Base-by-base conservation (phyloP, 2,329 filamentous ascomycete species). In the Trichophyton benhamiae region DNA sequence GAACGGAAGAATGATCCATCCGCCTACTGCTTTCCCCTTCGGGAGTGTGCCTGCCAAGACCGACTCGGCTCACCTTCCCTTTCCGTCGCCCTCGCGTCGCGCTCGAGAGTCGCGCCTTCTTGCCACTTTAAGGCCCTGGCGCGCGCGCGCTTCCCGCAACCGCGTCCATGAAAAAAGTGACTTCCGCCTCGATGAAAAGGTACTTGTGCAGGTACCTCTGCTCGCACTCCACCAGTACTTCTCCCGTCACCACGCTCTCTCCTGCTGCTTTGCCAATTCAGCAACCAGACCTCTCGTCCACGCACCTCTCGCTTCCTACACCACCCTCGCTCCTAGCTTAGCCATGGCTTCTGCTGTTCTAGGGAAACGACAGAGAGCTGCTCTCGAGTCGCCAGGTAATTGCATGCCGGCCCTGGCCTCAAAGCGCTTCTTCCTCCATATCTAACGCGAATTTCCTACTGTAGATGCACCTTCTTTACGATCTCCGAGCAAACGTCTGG, bases 401-500 rank as follows among this genome's bases (percentile, higher is more conserved):
- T 66, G 30, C 63, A 55, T 55, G 61, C 60, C 59, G 59, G 44
- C 17, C 6, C 22, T 53, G n/a, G 33, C 41, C 57, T 60, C 33
- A 38, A 38, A 4, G 11, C 33, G 33, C 33, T 38, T 38, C 33
- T 41, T 44, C 63, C 65, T 25, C 68, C 63, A 65, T 41, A 20
- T 58, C 60, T 67, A 52, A 59, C 42, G 60, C 60, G 6, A 7
- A 61, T 60, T 62, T 38, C 3, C 33, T 66, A 68, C 13, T 42
- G 22, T 17, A 13, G 17, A 55, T 52, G 66, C 65, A 41, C 61
- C 74, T n/a, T 69, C 72, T 53, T 65, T 72, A 53, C 73, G 70
- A 33, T 73, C 72, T 62, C 72, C 74, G 57, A 78, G 76, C 68
- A 81, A 79, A 72, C 77, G 76, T 65, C 76, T 77, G 65, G 72